Evolutionary conservation across 495 filamentous ascomycete species (phyloP), one percentile per base, ranked within the genome.

Genomic region (Hypoxylon fuscum): DNA sequence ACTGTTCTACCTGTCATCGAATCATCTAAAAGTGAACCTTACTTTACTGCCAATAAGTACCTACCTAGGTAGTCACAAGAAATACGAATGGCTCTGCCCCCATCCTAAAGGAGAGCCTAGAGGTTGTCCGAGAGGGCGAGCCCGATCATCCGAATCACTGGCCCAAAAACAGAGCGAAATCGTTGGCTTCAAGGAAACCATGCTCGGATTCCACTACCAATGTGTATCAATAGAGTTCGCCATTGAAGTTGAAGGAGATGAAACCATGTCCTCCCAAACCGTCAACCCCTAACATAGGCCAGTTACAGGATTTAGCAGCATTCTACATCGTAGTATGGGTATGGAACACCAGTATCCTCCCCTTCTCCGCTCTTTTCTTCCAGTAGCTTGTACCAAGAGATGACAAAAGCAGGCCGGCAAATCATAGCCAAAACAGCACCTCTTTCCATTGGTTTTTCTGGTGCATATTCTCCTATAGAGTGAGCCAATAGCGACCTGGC

Each of bases 71-170:
- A n/a, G n/a, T n/a, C n/a, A n/a, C n/a, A n/a, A n/a, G n/a, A n/a
- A n/a, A n/a, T n/a, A n/a, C n/a, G n/a, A n/a, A n/a, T n/a, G n/a
- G n/a, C n/a, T n/a, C 80, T 6, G 83, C 77, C 1, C 88, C 90
- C 0, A 92, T 96, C 72, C 76, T 93, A 43, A 96, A 96, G 72
- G 92, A 96, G 70, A 88, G 82, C 23, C 81, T 93, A 59, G 92
- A 96, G 69, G 93, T 96, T 64, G 92, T 91, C 0, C 81, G 88
- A 5, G 91, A 96, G 25, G 84, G 81, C 10, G 88, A 90, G 27
- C 79, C 81, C 0, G 84, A 76, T 0, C 72, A 81, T 22, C 88
- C 91, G 0, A 97, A 98, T 71, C 85, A 83, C 23, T 98, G 94
- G 94, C 94, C 94, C 0, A 71, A 9, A 78, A 86, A 44, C 83